Percentiles rank a stretch among this genome's conserved stretches.
Conservation (phyloP, 2,329 filamentous ascomycete genomes). For the Sarocladium strictum region DNA sequence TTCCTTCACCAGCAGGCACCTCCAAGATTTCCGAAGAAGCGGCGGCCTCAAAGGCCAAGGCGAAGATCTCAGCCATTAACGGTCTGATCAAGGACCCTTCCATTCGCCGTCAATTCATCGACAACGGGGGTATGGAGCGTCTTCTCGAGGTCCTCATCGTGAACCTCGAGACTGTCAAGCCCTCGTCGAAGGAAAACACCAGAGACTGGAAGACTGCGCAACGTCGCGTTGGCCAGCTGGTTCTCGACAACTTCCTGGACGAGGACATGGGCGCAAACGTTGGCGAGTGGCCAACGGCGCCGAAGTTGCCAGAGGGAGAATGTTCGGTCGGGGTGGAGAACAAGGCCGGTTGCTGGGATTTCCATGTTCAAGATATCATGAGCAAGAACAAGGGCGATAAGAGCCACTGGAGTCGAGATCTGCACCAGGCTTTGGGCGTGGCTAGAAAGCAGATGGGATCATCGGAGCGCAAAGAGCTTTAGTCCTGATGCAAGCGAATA, state of each 20-base stretch:
- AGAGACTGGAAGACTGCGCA: conserved; percentile 44
- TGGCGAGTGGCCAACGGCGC: conserved; percentile 47
- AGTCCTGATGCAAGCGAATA: conserved; percentile 16
- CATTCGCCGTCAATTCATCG: conserved; percentile 51
- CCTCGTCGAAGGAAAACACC: conserved; percentile 27
- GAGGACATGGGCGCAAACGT: conserved; percentile 53
- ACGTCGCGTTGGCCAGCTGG: conserved; percentile 50
- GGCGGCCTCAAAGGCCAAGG: conserved; percentile 25
- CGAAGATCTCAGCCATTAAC: conserved; percentile 45
- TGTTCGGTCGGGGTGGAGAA: conserved; percentile 28
- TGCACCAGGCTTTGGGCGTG: conserved; percentile 29
- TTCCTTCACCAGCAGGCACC: conserved; percentile 21
- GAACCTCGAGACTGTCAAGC: background rate
- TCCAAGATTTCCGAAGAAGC: conserved; percentile 14
- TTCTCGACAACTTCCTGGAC: conserved; percentile 63
- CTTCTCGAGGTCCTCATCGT: conserved; percentile 44
- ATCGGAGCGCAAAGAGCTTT: conserved; percentile 25
- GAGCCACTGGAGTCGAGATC: conserved; percentile 40
- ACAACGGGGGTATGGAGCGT: conserved; percentile 44
- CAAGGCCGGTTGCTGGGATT: conserved; percentile 54
- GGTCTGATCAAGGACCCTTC: conserved; percentile 48
- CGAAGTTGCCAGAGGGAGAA: conserved; percentile 25
- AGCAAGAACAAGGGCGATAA: conserved; percentile 29
- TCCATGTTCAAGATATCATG: conserved; percentile 38
- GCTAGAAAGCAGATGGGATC: conserved; percentile 21